A percentile compares a stretch with the other conserved stretches of the same genome.
These are phyloP conservation scores for Plasmodium sp. DNA, from an alignment of 169 alveolate species.

Conservation along the genomic window DNA sequence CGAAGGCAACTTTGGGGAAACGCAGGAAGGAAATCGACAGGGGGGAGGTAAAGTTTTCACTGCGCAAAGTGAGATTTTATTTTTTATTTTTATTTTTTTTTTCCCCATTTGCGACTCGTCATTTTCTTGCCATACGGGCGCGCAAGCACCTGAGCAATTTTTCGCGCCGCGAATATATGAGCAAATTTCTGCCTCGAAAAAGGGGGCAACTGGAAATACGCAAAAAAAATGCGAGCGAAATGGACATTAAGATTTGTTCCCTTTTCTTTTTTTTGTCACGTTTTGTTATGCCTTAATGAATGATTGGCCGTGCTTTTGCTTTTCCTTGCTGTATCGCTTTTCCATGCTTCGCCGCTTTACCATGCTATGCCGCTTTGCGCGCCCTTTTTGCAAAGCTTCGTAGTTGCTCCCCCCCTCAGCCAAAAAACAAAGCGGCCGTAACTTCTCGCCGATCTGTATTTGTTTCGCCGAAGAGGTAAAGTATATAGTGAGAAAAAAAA, in stretches of 20 bases:
- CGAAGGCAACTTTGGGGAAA: neutral
- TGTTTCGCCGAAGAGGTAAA: neutral
- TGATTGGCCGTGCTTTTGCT: neutral
- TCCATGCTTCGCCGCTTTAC: neutral
- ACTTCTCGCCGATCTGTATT: neutral
- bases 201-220: neutral
- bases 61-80: neutral
- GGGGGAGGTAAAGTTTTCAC: neutral
- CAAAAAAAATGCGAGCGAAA: neutral
- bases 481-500: neutral
- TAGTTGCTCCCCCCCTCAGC: neutral
- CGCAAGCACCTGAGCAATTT: neutral
- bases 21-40: neutral
- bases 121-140: neutral
- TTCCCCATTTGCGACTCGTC: neutral
- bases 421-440: neutral
- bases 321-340: neutral
- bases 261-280: neutral
- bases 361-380: neutral
- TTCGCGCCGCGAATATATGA: neutral
- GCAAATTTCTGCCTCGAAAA: neutral
- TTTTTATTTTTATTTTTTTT: neutral
- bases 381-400: neutral
- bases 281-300: neutral
- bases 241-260: neutral